These are phyloP conservation scores for Moringa oleifera DNA, from an alignment of 345 rosid species.

Conservation along the genomic window DNA sequence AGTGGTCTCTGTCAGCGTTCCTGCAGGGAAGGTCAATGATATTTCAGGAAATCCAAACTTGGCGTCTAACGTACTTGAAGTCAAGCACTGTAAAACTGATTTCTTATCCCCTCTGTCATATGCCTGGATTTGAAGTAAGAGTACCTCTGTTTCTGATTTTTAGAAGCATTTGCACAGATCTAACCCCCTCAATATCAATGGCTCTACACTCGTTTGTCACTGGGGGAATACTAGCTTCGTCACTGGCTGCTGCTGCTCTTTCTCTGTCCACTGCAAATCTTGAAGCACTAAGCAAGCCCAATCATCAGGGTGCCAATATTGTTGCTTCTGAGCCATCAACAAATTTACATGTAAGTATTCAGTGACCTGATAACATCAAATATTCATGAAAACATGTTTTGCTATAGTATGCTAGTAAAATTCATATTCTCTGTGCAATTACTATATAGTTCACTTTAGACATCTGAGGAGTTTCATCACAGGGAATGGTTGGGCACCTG, in stretches of 20 bases:
- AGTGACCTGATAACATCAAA: neutral
- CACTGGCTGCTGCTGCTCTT: constrained; percentile 39
- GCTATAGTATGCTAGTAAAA: neutral
- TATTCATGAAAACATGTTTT: neutral
- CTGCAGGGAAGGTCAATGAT: constrained; percentile 38
- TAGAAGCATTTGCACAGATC: constrained; percentile 22
- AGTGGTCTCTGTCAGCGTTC: constrained; percentile 31
- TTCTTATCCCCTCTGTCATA: neutral
- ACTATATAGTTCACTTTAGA: neutral
- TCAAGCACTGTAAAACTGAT: constrained; percentile 37
- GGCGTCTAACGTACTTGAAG: constrained; percentile 39
- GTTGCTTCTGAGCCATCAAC: constrained; percentile 31
- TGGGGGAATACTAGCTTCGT: constrained; percentile 41
- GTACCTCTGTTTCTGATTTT: constrained; percentile 9
- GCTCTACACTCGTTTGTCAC: constrained; percentile 48
- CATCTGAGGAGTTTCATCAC: neutral
- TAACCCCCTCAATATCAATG: constrained; percentile 35
- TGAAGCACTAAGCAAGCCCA: constrained; percentile 24
- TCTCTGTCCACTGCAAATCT: constrained; percentile 42
- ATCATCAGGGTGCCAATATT: constrained; percentile 8
- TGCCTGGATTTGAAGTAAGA: too few relatives aligned
- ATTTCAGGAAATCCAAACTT: constrained; percentile 44
- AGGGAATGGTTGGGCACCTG: constrained; percentile 57
- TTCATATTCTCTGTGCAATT: constrained; percentile 1
- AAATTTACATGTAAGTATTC: constrained; percentile 36